Percentiles rank a stretch among this genome's conserved stretches.
phyloP scores from a whole-genome alignment of 2,329 filamentous ascomycete species.

The Colletotrichum sublineola region DNA sequence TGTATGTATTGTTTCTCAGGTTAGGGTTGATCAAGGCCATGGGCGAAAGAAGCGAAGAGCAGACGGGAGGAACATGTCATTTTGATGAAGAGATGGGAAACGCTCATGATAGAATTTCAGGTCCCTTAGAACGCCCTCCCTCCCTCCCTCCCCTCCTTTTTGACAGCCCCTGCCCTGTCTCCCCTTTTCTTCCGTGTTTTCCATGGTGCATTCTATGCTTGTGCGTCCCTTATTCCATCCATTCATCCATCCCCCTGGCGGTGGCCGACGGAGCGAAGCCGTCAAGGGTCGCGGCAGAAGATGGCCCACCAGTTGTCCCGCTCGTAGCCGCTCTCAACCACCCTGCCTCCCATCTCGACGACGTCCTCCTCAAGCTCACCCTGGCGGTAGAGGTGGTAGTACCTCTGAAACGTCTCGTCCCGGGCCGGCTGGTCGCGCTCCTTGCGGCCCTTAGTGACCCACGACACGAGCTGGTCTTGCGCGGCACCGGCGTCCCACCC shows the following conservation, averaged over 20 bases:
- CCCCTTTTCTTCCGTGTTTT: neutral
- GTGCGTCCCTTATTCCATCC: neutral
- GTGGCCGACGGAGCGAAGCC: neutral
- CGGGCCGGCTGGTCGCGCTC: constrained; percentile 20
- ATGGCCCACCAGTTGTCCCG: constrained; percentile 99
- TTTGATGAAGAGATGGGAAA: constrained; percentile 38
- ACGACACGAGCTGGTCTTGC: constrained; percentile 96
- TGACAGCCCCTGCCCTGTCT: too few species aligned
- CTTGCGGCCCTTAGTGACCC: constrained; percentile 75
- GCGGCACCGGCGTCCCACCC: constrained; percentile 88
- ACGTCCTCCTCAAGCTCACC: constrained; percentile 90
- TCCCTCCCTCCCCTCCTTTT: neutral
- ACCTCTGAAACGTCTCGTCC: constrained; percentile 79
- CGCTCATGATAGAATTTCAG: constrained; percentile 42
- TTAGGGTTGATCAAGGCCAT: neutral
- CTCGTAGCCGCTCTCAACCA: constrained; percentile 89
- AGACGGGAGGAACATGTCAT: constrained; percentile 11
- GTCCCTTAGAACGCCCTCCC: constrained; percentile 27
- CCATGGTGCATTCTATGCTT: neutral
- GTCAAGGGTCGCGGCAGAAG: constrained; percentile 48
- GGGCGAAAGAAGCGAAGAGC: neutral
- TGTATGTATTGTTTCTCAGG: constrained; percentile 18
- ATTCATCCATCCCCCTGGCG: neutral
- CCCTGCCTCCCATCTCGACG: constrained; percentile 76
- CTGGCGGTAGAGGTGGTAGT: constrained; percentile 92